Evolutionary conservation across 257 asterid species (phyloP).

Genomic region (Phtheirospermum japonicum): DNA sequence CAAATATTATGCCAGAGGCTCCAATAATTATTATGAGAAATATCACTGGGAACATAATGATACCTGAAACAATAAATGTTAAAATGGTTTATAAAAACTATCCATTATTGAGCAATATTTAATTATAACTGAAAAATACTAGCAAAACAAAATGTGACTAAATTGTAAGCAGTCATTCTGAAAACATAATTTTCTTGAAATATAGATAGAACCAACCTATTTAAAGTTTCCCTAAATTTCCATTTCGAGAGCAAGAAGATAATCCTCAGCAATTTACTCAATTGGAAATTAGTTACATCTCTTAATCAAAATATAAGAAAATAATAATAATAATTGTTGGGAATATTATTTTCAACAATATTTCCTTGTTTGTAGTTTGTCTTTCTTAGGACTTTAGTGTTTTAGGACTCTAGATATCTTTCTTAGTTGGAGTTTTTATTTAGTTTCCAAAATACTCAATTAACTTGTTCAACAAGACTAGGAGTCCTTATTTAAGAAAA

Average conservation of each 20-base stretch:
- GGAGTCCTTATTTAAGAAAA: no score
- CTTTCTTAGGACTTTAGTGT: no score
- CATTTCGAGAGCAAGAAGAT: not conserved
- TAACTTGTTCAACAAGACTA: no score
- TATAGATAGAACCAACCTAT: not conserved
- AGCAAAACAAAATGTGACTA: not conserved
- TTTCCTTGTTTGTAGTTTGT: no score
- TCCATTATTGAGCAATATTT: not conserved
- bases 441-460: no score
- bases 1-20: constrained; percentile 54
- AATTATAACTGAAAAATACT: constrained; percentile 1
- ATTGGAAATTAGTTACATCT: no score
- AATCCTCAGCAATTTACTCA: not conserved
- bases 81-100: not conserved
- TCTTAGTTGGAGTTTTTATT: no score
- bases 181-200: not conserved
- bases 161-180: not conserved
- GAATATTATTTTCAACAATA: no score
- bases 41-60: constrained; percentile 63
- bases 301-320: no score
- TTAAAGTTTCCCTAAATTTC: not conserved
- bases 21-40: constrained; percentile 57
- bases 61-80: constrained; percentile 50
- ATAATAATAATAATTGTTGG: not conserved
- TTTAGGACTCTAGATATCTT: no score